These are phyloP conservation scores for Podaxis carcinomalis DNA, from an alignment of 768 basidiomycete species.

Conservation along the genomic window DNA sequence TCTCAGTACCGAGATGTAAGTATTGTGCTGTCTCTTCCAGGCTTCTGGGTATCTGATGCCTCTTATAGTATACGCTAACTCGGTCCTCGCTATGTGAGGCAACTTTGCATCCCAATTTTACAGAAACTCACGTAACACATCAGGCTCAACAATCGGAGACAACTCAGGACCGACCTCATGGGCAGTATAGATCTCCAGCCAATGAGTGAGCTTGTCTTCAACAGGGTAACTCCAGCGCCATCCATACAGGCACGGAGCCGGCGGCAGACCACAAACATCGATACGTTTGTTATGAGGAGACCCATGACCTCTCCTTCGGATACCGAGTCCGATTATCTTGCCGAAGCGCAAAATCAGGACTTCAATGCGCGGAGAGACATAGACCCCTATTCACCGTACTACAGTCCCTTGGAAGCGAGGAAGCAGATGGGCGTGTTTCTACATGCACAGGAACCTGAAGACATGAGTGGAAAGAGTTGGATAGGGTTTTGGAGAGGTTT, in stretches of 20 bases:
- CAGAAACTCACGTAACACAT: background rate
- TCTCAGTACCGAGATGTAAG: slow-evolving; percentile 28
- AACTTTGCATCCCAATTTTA: no score
- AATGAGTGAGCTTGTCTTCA: background rate
- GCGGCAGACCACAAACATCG: background rate
- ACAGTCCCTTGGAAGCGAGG: slow-evolving; percentile 4
- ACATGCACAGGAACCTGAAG: background rate
- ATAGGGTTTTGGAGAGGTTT: background rate
- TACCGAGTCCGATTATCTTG: background rate
- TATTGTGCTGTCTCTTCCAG: background rate
- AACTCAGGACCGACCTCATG: background rate
- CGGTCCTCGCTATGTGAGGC: slow-evolving; percentile 16
- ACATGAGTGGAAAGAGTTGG: background rate
- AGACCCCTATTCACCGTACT: background rate
- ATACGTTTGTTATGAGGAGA: background rate
- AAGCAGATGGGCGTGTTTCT: background rate
- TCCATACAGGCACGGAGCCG: background rate
- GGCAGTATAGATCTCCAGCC: background rate
- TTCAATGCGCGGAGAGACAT: background rate
- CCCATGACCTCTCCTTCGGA: background rate
- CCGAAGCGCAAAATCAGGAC: background rate
- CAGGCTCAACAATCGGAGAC: background rate
- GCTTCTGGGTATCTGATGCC: background rate
- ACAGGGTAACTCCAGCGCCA: background rate
- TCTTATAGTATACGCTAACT: slow-evolving; percentile 17